These are phyloP conservation scores for Sclerotinia sclerotiorum DNA, from an alignment of 2,329 filamentous ascomycete genomes.

Conservation along the genomic window DNA sequence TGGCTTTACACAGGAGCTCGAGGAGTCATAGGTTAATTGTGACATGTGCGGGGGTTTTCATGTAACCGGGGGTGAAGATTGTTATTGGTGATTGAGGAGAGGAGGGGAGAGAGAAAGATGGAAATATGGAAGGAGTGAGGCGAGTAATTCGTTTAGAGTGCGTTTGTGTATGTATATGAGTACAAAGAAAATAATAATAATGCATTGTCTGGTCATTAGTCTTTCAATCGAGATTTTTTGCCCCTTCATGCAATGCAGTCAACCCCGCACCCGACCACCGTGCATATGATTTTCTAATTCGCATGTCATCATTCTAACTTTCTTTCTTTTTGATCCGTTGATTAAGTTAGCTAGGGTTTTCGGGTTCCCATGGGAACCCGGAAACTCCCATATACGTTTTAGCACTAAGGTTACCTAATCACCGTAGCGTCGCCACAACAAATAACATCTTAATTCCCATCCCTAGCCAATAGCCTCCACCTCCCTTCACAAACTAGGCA, in stretches of 20 bases:
- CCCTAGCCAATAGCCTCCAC: background rate
- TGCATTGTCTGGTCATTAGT: background rate
- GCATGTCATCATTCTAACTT: background rate
- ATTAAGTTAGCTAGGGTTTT: too few relatives aligned
- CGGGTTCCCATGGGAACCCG: too few relatives aligned
- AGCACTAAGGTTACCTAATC: too few relatives aligned
- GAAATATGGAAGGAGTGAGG: too few relatives aligned
- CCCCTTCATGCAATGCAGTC: constrained; percentile 19
- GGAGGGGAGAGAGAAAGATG: background rate
- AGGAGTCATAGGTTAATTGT: too few relatives aligned
- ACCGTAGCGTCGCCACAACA: too few relatives aligned
- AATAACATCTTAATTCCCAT: background rate
- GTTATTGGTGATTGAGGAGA: background rate
- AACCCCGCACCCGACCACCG: constrained; percentile 12
- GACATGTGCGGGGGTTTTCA: too few relatives aligned
- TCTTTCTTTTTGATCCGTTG: too few relatives aligned
- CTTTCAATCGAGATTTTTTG: background rate
- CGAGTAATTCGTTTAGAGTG: background rate
- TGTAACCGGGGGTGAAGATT: too few relatives aligned
- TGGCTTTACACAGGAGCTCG: too few relatives aligned
- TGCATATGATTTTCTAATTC: background rate
- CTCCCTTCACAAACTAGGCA: background rate
- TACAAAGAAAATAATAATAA: background rate
- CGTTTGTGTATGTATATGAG: background rate
- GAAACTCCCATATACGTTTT: too few relatives aligned